Percentiles rank a stretch among this genome's conserved stretches.
These are phyloP conservation scores for Chimonanthus salicifolius DNA, from an alignment of 164 flowering plant genomes.

Conservation along the genomic window DNA sequence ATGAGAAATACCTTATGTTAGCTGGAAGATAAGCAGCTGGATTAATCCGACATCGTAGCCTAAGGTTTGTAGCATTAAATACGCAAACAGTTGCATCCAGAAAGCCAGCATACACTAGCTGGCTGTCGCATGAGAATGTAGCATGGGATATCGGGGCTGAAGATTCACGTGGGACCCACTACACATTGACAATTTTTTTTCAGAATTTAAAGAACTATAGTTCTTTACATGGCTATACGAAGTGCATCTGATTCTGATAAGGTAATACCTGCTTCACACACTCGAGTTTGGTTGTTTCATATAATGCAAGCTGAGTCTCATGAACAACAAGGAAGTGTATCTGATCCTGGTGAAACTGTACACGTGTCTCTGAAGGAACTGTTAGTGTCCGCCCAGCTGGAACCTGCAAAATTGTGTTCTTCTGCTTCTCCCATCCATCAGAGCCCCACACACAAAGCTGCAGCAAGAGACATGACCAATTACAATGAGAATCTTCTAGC, in stretches of 20 bases:
- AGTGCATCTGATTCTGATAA: not conserved
- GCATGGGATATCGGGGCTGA: conserved; percentile 88
- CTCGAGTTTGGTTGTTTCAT: conserved; percentile 76
- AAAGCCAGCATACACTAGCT: conserved; percentile 75
- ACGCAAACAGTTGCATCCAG: conserved; percentile 74
- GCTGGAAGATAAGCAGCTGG: conserved; percentile 81
- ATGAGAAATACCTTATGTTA: conserved; percentile 50
- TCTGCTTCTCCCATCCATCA: conserved; percentile 86
- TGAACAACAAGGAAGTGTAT: conserved; percentile 78
- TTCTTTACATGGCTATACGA: not conserved
- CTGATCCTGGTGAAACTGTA: conserved; percentile 94
- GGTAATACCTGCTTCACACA: conserved; percentile 72
- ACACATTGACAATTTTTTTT: not conserved
- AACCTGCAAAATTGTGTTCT: conserved; percentile 52
- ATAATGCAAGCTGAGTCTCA: conserved; percentile 91
- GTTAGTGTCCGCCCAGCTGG: conserved; percentile 63
- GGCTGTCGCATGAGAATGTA: conserved; percentile 93
- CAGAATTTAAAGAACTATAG: no score
- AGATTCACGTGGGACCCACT: conserved; percentile 55
- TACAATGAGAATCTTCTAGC: not conserved
- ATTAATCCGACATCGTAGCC: conserved; percentile 71
- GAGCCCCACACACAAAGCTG: conserved; percentile 88
- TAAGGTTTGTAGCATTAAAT: conserved; percentile 65
- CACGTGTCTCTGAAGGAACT: conserved; percentile 66
- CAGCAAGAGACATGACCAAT: conserved; percentile 4